Evolutionary conservation across 805 yeast genomes (phyloP).

Genomic region (Candida insectalens): DNA sequence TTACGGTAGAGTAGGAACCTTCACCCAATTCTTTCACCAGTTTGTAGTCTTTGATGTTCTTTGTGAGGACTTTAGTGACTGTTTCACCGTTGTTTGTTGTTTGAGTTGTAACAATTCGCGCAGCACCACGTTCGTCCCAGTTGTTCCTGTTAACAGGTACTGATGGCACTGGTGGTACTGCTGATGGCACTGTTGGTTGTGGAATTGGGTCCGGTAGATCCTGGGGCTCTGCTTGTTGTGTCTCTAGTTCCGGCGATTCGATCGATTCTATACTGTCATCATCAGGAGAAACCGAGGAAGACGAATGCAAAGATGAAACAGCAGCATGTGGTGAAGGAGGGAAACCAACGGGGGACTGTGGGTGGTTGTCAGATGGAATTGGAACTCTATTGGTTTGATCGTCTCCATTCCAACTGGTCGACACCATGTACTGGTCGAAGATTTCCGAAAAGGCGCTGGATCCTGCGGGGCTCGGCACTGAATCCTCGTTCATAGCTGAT

Average conservation of each 20-base stretch:
- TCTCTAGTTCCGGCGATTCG: too few species aligned
- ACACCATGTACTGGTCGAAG: neutral
- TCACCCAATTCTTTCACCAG: constrained; percentile 87
- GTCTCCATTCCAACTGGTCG: neutral
- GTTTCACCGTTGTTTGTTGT: constrained; percentile 36
- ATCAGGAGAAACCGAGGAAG: too few species aligned
- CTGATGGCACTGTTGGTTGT: neutral
- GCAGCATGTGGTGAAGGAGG: too few species aligned
- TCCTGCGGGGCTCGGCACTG: too few species aligned
- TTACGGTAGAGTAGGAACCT: constrained; percentile 93
- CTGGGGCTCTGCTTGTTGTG: neutral
- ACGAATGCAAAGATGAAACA: too few species aligned
- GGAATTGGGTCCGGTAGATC: constrained; percentile 1
- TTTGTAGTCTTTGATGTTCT: constrained; percentile 71
- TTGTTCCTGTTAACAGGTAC: too few species aligned
- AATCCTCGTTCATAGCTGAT: too few species aligned
- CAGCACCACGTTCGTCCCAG: constrained; percentile 55
- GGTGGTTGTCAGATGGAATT: too few species aligned
- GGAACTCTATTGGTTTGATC: too few species aligned
- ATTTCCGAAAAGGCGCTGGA: neutral
- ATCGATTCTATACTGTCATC: too few species aligned
- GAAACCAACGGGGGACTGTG: too few species aligned
- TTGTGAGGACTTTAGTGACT: constrained; percentile 38
- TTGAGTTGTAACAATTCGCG: constrained; percentile 37
- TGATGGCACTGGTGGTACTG: constrained; percentile 13